phyloP scores from a whole-genome alignment of 805 yeast genomes.

The Kodamaea restingae region DNA sequence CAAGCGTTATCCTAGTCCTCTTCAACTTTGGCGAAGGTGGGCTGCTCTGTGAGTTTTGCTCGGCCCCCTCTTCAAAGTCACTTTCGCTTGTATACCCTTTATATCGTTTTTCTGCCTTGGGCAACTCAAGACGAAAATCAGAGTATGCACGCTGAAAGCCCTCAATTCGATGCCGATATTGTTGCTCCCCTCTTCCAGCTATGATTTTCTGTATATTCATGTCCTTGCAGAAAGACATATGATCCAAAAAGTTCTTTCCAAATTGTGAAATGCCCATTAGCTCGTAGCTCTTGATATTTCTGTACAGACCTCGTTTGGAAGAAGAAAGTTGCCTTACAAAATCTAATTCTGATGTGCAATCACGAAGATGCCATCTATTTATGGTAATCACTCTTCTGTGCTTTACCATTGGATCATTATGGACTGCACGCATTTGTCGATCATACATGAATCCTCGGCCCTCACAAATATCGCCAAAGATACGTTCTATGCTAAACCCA shows the following conservation, averaged over 20 bases:
- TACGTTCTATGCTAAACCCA: constrained; percentile 37
- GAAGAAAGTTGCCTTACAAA: constrained; percentile 9
- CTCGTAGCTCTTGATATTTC: constrained; percentile 10
- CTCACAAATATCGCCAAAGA: constrained; percentile 37
- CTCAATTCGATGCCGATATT: constrained; percentile 19
- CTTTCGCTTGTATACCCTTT: constrained; percentile 8
- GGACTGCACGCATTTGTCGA: constrained; percentile 9
- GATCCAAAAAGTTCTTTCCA: constrained; percentile 8
- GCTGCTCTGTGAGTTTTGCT: not conserved
- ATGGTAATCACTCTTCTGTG: constrained; percentile 21
- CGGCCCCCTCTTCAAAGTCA: constrained; percentile 4
- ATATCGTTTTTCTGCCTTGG: constrained; percentile 8
- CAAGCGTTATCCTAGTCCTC: not conserved
- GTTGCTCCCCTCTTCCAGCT: constrained; percentile 23
- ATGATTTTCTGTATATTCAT: constrained; percentile 23
- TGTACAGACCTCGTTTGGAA: constrained; percentile 5
- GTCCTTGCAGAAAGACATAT: constrained; percentile 15
- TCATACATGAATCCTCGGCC: constrained; percentile 14
- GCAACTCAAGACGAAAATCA: constrained; percentile 7
- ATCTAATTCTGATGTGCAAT: constrained; percentile 27
- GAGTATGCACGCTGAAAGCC: constrained; percentile 23
- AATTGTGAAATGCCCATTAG: constrained; percentile 9
- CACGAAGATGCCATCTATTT: constrained; percentile 31
- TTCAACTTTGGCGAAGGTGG: not conserved
- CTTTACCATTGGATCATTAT: constrained; percentile 13